Base-by-base conservation (phyloP, 768 basidiomycete species). In the Leccinum pellstonianum region DNA sequence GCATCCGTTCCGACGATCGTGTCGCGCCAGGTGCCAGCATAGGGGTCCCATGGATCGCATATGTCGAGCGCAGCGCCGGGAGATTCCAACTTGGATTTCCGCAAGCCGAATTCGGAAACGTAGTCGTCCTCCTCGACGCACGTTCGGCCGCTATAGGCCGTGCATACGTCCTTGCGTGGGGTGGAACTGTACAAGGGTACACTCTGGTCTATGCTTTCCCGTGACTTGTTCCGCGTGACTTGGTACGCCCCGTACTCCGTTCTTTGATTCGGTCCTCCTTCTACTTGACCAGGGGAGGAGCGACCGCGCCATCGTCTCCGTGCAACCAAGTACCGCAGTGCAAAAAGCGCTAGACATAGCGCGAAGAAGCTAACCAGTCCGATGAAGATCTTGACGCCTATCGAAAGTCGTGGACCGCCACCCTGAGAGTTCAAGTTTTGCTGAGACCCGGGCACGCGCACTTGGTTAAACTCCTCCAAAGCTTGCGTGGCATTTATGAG, bases 301-400 rank as follows among this genome's bases (percentile, higher is more conserved):
- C 57, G 62, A 23, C 61, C 55, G 47, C 68, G 63, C 61, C 71
- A 77, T 59, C 72, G 67, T 57, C 80, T 75, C 54, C 81, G 75
- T 23, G 76, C 70, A 49, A 83, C 33, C 56, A 81, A 72, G 79
- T 82, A 88, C 37, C 88, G 75, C 46, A 82, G 14, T 1, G 72
- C 77, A 64, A 90, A 90, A 25, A 90, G 71, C 4, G 68, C 63
- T 12, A 80, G 65, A 56, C 84, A 87, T 2, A 87, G 67, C 12
- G 64, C 83, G 55, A 90, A 80, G 73, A 90, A 85, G 1, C 81
- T 77, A 0, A 81, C 59, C 10, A 91, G 75, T 3, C 80, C 83
- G 35, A 90, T 75, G 23, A 91, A 77, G 5, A 89, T 82, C 54
- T 84, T 80, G 55, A 90, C 70, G 5, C 88, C 90, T 5, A 89